Percentiles rank a stretch among this genome's conserved stretches.
Conservation (phyloP, 225 moss, liverwort and hornwort species). For the Bryum argenteum region DNA sequence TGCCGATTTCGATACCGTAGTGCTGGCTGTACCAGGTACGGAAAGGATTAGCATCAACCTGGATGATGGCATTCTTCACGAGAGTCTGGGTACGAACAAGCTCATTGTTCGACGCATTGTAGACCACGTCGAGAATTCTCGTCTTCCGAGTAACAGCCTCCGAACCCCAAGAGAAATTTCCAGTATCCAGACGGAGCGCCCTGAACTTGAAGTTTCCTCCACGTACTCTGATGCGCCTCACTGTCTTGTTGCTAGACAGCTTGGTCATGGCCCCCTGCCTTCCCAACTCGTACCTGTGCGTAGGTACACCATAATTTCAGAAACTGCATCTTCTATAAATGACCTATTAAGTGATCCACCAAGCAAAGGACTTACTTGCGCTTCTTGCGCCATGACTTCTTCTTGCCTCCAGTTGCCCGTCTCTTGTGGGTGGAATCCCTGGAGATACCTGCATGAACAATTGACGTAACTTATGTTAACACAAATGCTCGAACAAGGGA, state of each 20-base stretch:
- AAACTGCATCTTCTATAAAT: not conserved
- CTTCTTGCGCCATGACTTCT: conserved; percentile 99
- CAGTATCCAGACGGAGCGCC: conserved; percentile 80
- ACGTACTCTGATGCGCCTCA: conserved; percentile 68
- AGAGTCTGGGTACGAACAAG: conserved; percentile 58
- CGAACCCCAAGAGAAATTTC: conserved; percentile 90
- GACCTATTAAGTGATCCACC: not conserved
- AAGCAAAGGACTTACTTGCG: conserved; percentile 53
- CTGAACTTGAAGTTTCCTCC: conserved; percentile 87
- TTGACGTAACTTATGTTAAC: not conserved
- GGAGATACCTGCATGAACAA: conserved; percentile 70
- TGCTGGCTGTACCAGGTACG: conserved; percentile 66
- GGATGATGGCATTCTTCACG: conserved; percentile 68
- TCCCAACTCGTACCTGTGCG: conserved; percentile 85
- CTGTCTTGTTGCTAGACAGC: conserved; percentile 94
- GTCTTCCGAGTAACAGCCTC: conserved; percentile 79
- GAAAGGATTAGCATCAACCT: conserved; percentile 67
- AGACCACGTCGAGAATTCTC: conserved; percentile 80
- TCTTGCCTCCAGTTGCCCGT: conserved; percentile 96
- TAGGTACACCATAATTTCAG: conserved; percentile 9
- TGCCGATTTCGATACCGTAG: conserved; percentile 59
- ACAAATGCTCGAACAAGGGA: not conserved
- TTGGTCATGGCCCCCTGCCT: conserved; percentile 88
- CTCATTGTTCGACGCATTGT: conserved; percentile 80
- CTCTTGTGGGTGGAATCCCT: conserved; percentile 97